Base-by-base conservation (phyloP, 805 yeast genomes). In the Metschnikowia proteae region DNA sequence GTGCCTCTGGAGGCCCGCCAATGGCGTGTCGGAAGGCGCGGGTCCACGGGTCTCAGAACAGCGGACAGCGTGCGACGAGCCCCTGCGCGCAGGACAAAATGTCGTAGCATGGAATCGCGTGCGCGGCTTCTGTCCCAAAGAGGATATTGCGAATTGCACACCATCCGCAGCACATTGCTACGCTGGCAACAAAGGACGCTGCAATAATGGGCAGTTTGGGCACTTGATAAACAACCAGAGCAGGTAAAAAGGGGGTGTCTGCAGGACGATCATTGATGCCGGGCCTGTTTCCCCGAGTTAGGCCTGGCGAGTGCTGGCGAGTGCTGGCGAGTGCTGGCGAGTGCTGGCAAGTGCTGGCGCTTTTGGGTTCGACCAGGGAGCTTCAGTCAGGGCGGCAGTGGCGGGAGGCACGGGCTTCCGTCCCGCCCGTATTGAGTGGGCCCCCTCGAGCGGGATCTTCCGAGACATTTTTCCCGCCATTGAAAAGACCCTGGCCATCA, bases 41-140 rank as follows among this genome's bases (percentile, higher is more conserved):
- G 36, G 43, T 6, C 43, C 43, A 26, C 36, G 36, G 32, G 36
- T 40, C 36, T 43, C 53, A 50, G 47, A 50, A 50, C 53, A 50
- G 35, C 44, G 33, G 35, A 28, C 43, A 43, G 41, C 11, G 25
- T 25, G 42, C 23, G n/a, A 26, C 38, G 6, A 29, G n/a, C 11
- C 13, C 30, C 22, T 22, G 11, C 26, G 34, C 40, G 50, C 52
- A 39, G 45, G 50, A 43, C 2, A 28, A 28, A 53, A 53, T 53
- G 56, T 53, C 56, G 56, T 49, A 29, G 26, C 8, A 17, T 13
- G 33, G 13, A 39, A 10, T 42, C 25, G 41, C 45, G 49, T 27
- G 49, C 32, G 45, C 35, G 43, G 43, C 43, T 30, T 30, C 10
- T 26, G 43, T 40, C 43, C 43, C 30, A 31, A 40, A 40, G 29